Conservation (phyloP, 2,329 filamentous ascomycete genomes). For the Fusarium musae region DNA sequence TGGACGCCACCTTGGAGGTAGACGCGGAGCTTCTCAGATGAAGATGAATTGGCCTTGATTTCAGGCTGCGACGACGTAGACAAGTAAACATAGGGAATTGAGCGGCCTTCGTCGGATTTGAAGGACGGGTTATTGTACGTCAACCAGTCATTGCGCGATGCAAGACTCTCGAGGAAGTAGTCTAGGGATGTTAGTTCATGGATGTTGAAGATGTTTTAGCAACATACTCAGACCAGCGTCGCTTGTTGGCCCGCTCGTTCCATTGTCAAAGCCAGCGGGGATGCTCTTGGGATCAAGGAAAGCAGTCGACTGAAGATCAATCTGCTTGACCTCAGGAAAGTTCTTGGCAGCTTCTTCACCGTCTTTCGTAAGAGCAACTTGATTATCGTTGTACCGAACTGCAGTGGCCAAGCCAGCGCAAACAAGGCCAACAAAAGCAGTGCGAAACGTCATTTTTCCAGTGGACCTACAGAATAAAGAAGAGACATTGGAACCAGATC, state of each 20-base stretch:
- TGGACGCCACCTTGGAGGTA: conserved; percentile 46
- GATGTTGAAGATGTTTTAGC: rapidly evolving
- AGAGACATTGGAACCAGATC: rapidly evolving
- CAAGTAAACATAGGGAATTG: conserved; percentile 36
- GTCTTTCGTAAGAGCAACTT: conserved; percentile 38
- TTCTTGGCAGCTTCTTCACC: conserved; percentile 35
- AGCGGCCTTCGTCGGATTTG: conserved; percentile 39
- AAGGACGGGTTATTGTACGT: conserved; percentile 38
- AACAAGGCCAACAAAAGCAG: conserved; percentile 22
- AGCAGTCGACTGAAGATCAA: conserved; percentile 43
- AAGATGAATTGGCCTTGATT: conserved; percentile 27
- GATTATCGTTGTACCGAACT: conserved; percentile 44
- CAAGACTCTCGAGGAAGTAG: conserved; percentile 37
- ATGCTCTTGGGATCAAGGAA: conserved; percentile 39
- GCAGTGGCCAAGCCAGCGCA: conserved; percentile 33
- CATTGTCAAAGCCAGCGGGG: conserved; percentile 41
- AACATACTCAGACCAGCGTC: conserved; percentile 28
- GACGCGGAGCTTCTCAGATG: conserved; percentile 40
- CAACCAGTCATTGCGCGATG: conserved; percentile 38
- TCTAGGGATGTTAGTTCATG: conserved; percentile 15
- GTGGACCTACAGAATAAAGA: neutral
- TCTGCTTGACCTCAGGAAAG: conserved; percentile 34
- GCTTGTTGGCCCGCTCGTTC: conserved; percentile 45
- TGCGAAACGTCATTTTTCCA: conserved; percentile 13
- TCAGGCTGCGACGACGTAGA: conserved; percentile 15